Evolutionary conservation across 83 land plant species (phyloP), one percentile per base, ranked within the genome.

Genomic region (Thuja plicata): DNA sequence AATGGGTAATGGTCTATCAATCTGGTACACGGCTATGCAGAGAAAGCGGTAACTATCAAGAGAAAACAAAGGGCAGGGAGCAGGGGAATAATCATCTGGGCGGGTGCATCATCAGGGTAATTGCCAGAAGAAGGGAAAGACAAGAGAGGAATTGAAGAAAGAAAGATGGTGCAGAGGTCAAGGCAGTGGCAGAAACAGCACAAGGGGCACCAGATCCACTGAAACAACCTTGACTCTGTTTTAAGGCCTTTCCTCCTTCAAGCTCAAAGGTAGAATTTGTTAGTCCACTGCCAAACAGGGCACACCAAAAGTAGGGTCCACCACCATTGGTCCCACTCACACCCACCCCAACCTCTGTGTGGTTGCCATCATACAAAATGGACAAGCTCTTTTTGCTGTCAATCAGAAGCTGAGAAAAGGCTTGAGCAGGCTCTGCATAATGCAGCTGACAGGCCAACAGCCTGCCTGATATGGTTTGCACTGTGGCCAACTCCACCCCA

Each of bases 401-500:
- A 50, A 91, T 13, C 2, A 95, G 92, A 84, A 92, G 87, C 9
- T 82, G 40, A 35, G 96, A 91, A 74, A 93, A 95, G 79, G 95
- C 96, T 55, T 88, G 46, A 37, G 88, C 40, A 54, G 97, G 97
- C 6, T 89, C 85, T 0, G 91, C 80, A 86, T 93, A 91, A 41
- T 91, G 88, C 9, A 90, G 83, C 21, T 92, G 87, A 87, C 97
- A 96, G 8, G 91, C 95, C 38, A 94, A 35, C 21, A 96, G 92
- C 55, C 85, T 92, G 50, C 94, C 96, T 32, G 95, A 90, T 77
- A 96, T 92, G 45, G 87, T 91, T 32, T 89, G 93, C 43, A 96
- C 87, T 41, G 97, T 94, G 34, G 95, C 93, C 35, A 95, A 90
- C 88, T 96, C 97, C 24, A 96, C 96, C 2, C 97, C 97, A 86